Evolutionary conservation across 164 flowering plant species (phyloP).

Genomic region (Stephania yunnanensis): DNA sequence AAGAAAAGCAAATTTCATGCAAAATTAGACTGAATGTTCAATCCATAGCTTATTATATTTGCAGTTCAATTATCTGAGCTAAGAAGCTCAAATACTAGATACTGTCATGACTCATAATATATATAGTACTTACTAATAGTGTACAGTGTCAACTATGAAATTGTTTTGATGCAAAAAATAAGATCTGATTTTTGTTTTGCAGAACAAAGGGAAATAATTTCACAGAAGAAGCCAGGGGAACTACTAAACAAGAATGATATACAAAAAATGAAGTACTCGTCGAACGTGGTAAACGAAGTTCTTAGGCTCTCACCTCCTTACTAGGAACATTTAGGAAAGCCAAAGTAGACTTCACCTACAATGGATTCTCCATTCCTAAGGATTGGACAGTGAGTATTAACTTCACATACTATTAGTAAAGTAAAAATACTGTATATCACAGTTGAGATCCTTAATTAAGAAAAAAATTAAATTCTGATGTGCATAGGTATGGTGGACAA

Average conservation of each 20-base stretch:
- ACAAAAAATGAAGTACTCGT: constrained; percentile 18
- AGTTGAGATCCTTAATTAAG: not conserved
- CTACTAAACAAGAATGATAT: constrained; percentile 15
- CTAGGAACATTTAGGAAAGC: constrained; percentile 18
- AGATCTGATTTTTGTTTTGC: not conserved
- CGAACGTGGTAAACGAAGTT: constrained; percentile 12
- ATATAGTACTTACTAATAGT: no score
- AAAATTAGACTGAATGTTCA: no score
- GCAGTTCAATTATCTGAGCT: no score
- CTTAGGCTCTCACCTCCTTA: constrained; percentile 14
- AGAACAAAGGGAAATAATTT: constrained; percentile 15
- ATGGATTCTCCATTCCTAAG: constrained; percentile 15
- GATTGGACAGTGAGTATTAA: constrained; percentile 13
- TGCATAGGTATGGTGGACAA: constrained; percentile 12
- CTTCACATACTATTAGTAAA: not conserved
- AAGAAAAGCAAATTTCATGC: not conserved
- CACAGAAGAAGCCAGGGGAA: constrained; percentile 10
- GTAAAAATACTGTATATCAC: not conserved
- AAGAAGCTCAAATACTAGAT: no score
- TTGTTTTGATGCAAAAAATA: not conserved
- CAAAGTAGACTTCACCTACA: constrained; percentile 10
- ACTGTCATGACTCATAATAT: no score
- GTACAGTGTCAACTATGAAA: not conserved
- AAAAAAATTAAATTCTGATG: not conserved
- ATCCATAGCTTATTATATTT: no score